These are phyloP conservation scores for Trichophaea hybrida DNA, from an alignment of 2,329 filamentous ascomycete species.

Conservation along the genomic window DNA sequence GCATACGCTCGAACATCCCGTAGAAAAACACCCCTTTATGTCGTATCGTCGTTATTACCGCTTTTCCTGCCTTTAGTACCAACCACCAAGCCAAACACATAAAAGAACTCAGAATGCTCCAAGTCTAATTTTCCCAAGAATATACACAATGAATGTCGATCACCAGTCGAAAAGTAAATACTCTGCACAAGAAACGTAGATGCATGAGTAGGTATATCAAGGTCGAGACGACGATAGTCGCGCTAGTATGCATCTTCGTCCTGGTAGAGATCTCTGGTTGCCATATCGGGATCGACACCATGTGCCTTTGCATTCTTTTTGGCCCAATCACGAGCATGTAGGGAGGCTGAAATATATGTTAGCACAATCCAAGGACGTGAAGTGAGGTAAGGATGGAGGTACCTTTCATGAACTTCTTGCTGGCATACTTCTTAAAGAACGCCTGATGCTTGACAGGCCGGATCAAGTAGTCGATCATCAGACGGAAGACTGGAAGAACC, in stretches of 20 bases:
- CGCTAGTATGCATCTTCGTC: background rate
- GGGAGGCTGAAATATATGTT: constrained; percentile 51
- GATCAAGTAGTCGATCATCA: constrained; percentile 95
- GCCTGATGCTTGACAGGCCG: constrained; percentile 85
- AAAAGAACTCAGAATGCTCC: background rate
- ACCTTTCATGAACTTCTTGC: constrained; percentile 99
- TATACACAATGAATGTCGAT: constrained; percentile 4
- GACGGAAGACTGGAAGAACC: constrained; percentile 75
- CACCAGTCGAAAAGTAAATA: constrained; percentile 1
- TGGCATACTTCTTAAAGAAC: constrained; percentile 99
- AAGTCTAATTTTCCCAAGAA: constrained; percentile 6
- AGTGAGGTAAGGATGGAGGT: constrained; percentile 31
- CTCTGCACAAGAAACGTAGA: background rate
- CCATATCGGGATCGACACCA: constrained; percentile 10
- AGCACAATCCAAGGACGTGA: background rate
- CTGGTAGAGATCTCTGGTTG: background rate
- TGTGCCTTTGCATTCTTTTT: constrained; percentile 51
- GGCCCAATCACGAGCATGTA: constrained; percentile 82
- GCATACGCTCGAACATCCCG: background rate
- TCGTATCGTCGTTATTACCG: constrained; percentile 6
- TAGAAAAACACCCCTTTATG: background rate
- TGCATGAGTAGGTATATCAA: background rate
- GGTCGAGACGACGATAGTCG: background rate
- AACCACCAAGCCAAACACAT: background rate
- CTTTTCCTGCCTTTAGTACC: background rate